A percentile compares a stretch with the other conserved stretches of the same genome.
These are phyloP conservation scores for Ricinus communis DNA, from an alignment of 345 rosid genomes.

Conservation along the genomic window DNA sequence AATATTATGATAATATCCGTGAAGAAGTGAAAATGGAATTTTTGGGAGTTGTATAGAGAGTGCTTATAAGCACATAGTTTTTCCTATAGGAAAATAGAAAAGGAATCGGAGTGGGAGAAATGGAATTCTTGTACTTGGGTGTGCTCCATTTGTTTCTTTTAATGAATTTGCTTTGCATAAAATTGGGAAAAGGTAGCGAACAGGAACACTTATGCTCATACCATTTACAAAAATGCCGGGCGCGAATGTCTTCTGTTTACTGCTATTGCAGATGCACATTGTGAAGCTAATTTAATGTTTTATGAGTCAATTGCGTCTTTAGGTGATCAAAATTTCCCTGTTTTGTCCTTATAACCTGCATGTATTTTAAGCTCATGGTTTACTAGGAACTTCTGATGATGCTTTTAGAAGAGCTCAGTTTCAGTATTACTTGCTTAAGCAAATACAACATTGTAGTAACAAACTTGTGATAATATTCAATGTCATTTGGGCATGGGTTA, in stretches of 20 bases:
- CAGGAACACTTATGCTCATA: neutral
- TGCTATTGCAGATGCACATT: neutral
- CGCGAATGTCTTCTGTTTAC: neutral
- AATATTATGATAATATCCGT: too few relatives aligned
- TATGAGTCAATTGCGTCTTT: neutral
- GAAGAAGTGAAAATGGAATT: neutral
- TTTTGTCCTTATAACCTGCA: neutral
- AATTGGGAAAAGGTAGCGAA: neutral
- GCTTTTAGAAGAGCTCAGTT: neutral
- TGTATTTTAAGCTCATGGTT: neutral
- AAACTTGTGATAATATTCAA: neutral
- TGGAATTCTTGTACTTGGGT: neutral
- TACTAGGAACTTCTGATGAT: neutral
- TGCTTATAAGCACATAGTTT: neutral
- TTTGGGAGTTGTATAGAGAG: neutral
- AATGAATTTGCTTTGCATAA: neutral
- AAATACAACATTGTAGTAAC: neutral
- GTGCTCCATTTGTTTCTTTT: neutral
- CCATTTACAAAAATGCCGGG: too few relatives aligned
- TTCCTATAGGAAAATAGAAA: neutral
- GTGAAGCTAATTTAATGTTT: neutral
- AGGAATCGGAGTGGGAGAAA: neutral
- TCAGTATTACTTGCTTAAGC: neutral
- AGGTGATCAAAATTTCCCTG: neutral
- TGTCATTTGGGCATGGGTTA: neutral